These are phyloP conservation scores for Trichoderma gracile DNA, from an alignment of 2,329 filamentous ascomycete species.

Conservation along the genomic window DNA sequence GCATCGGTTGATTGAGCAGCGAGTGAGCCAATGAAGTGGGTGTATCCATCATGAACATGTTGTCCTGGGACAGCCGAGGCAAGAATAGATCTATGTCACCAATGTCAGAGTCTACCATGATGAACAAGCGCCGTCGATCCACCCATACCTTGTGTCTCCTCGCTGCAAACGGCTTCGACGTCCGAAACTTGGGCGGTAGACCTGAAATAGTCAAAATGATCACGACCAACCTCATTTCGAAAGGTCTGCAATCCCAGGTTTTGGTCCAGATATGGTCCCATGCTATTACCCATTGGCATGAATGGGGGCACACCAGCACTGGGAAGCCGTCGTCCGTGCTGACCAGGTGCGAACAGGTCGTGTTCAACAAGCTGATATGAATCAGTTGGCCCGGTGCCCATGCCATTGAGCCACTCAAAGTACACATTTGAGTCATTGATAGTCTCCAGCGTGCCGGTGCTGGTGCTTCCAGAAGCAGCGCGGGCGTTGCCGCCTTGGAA, in stretches of 20 bases:
- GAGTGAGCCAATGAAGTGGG: conserved; percentile 50
- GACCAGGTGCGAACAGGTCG: conserved; percentile 24
- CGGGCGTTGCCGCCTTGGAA: not conserved
- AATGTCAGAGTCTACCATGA: conserved; percentile 16
- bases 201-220: conserved; percentile 34
- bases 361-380: conserved; percentile 16
- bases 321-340: conserved; percentile 35
- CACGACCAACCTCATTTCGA: conserved; percentile 38
- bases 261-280: conserved; percentile 24
- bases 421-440: conserved; percentile 33
- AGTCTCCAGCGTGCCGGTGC: conserved; percentile 26
- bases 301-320: conserved; percentile 50
- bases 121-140: not conserved
- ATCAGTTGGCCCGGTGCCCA: conserved; percentile 27
- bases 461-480: conserved; percentile 20
- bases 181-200: conserved; percentile 49
- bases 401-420: conserved; percentile 34
- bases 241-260: conserved; percentile 31
- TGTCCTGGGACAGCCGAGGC: conserved; percentile 25
- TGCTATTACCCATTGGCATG: conserved; percentile 27
- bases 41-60: conserved; percentile 37
- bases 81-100: conserved; percentile 27
- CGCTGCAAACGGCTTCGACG: conserved; percentile 26
- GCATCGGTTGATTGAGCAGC: conserved; percentile 50
- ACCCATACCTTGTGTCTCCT: conserved; percentile 29